Conservation (phyloP, 495 filamentous ascomycete species). For the Trichoderma parareesei region DNA sequence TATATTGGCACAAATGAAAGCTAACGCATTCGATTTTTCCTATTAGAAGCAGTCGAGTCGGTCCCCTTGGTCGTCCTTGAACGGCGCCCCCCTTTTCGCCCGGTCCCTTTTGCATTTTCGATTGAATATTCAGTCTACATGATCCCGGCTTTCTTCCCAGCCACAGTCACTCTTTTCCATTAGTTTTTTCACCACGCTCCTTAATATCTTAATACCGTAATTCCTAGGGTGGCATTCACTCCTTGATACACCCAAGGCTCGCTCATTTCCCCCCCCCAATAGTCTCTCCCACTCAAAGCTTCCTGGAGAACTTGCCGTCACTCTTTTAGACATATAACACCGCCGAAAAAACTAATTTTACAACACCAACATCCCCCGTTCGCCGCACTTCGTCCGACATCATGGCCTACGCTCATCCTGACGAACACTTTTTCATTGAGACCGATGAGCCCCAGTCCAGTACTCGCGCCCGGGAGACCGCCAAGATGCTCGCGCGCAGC, state of each 20-base stretch:
- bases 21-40: constrained; percentile 22
- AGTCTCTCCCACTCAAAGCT: constrained; percentile 26
- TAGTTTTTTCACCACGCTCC: constrained; percentile 41
- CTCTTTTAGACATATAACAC: constrained; percentile 27
- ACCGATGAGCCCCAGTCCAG: constrained; percentile 49
- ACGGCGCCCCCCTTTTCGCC: constrained; percentile 25
- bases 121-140: constrained; percentile 21
- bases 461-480: constrained; percentile 54
- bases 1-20: constrained; percentile 15
- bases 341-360: constrained; percentile 15
- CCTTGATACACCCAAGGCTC: constrained; percentile 35
- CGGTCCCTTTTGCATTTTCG: constrained; percentile 26
- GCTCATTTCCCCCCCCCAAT: constrained; percentile 29
- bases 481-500: constrained; percentile 64
- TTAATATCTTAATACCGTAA: constrained; percentile 46
- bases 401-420: constrained; percentile 64
- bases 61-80: constrained; percentile 15
- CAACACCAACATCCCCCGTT: constrained; percentile 16
- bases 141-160: constrained; percentile 29
- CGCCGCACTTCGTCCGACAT: constrained; percentile 28
- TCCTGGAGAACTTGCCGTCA: constrained; percentile 47
- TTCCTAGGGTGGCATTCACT: constrained; percentile 28
- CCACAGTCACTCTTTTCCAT: constrained; percentile 42
- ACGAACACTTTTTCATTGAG: constrained; percentile 80
- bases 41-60: constrained; percentile 22